Evolutionary conservation across 1,139 yeast species (phyloP).

Genomic region (Candida albicans): DNA sequence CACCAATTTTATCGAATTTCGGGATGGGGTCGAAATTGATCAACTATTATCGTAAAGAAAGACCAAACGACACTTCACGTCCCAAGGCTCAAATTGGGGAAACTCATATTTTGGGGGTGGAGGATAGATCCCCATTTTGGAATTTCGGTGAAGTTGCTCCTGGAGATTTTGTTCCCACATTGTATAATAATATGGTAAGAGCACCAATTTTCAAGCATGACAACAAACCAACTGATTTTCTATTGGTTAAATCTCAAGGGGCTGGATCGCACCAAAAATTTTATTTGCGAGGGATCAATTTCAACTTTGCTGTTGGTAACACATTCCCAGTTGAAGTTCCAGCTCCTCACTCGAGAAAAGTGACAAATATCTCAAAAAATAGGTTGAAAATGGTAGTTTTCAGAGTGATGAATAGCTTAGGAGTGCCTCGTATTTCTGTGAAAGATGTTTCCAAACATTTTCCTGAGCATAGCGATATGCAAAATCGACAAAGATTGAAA

Average conservation of each 20-base stretch:
- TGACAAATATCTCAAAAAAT: conserved; percentile 89
- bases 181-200: conserved; percentile 86
- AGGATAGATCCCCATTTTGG: conserved; percentile 97
- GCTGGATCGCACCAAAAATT: conserved; percentile 60
- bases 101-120: conserved; percentile 91
- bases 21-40: conserved; percentile 97
- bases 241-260: conserved; percentile 78
- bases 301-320: conserved; percentile 87
- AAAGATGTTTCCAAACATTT: conserved; percentile 89
- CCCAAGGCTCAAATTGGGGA: conserved; percentile 93
- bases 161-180: conserved; percentile 90
- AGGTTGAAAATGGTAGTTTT: conserved; percentile 91
- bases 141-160: conserved; percentile 96
- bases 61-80: conserved; percentile 78
- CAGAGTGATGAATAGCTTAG: conserved; percentile 77
- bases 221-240: conserved; percentile 72
- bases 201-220: conserved; percentile 95
- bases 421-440: conserved; percentile 75
- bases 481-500: conserved; percentile 89
- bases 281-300: conserved; percentile 63
- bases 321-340: conserved; percentile 94
- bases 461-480: conserved; percentile 98
- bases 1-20: conserved; percentile 77
- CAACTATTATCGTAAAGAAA: conserved; percentile 85
- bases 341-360: conserved; percentile 96